These are phyloP conservation scores for Ascoidea asiatica DNA, from an alignment of 805 yeast genomes.

Conservation along the genomic window DNA sequence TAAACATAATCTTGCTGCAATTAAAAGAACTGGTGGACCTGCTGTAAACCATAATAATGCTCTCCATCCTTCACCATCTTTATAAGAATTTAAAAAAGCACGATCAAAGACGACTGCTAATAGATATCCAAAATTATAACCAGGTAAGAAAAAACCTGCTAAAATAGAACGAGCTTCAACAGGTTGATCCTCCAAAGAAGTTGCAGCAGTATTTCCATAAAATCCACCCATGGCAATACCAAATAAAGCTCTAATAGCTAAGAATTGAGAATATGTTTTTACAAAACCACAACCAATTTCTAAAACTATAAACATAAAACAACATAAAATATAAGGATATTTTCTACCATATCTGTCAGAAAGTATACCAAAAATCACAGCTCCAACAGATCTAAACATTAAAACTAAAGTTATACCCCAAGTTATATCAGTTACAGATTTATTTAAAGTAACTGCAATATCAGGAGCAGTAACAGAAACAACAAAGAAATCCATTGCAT, in stretches of 20 bases:
- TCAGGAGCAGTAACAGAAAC: conserved; percentile 40
- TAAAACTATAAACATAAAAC: conserved; percentile 35
- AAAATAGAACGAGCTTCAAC: conserved; percentile 42
- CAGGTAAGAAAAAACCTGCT: conserved; percentile 46
- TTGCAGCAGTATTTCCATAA: conserved; percentile 51
- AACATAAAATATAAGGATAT: conserved; percentile 41
- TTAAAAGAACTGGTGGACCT: conserved; percentile 33
- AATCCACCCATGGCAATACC: conserved; percentile 49
- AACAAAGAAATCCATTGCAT: conserved; percentile 58
- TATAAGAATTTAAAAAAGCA: conserved; percentile 41
- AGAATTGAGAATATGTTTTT: conserved; percentile 38
- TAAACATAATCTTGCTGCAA: conserved; percentile 25
- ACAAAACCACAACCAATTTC: conserved; percentile 57
- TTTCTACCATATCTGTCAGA: conserved; percentile 53
- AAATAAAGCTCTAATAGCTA: conserved; percentile 49
- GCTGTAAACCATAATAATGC: conserved; percentile 58
- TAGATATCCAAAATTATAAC: conserved; percentile 55
- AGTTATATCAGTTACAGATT: conserved; percentile 35
- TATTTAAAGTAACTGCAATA: conserved; percentile 35
- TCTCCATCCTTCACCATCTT: conserved; percentile 35
- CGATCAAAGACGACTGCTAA: conserved; percentile 50
- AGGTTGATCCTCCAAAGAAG: conserved; percentile 57
- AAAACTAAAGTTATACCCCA: conserved; percentile 64
- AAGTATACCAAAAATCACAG: conserved; percentile 42
- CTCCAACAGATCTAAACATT: conserved; percentile 58